phyloP scores from a whole-genome alignment of 2,329 filamentous ascomycete genomes.

The Grosmannia serpens region DNA sequence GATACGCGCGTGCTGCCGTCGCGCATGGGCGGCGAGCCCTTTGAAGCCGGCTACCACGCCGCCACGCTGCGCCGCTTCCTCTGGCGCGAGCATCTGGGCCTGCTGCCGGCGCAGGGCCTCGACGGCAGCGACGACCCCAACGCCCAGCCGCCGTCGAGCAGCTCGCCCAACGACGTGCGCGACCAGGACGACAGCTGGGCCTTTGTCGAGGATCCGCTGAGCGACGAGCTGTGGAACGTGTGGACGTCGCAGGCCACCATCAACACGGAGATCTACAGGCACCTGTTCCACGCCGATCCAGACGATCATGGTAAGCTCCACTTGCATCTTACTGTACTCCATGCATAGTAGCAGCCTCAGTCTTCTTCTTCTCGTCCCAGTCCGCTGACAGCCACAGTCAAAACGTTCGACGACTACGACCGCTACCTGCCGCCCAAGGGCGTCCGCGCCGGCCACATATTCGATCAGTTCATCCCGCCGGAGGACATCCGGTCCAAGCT shows the following conservation, averaged over 20 bases:
- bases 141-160: slow-evolving; percentile 57
- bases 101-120: slow-evolving; percentile 63
- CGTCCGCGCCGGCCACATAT: slow-evolving; percentile 76
- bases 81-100: slow-evolving; percentile 83
- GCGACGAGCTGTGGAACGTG: slow-evolving; percentile 52
- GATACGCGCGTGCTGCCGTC: slow-evolving; percentile 62
- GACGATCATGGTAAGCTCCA: slow-evolving; percentile 59
- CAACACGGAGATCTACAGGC: slow-evolving; percentile 67
- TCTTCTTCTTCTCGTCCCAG: background rate
- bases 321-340: background rate
- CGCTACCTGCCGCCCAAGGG: slow-evolving; percentile 58
- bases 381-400: slow-evolving; percentile 37
- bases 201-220: slow-evolving; percentile 60
- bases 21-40: slow-evolving; percentile 68
- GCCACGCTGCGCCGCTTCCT: slow-evolving; percentile 72
- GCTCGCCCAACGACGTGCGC: slow-evolving; percentile 52
- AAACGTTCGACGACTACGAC: slow-evolving; percentile 84
- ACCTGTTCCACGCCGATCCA: slow-evolving; percentile 77
- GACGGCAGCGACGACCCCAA: slow-evolving; percentile 60
- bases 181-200: slow-evolving; percentile 50
- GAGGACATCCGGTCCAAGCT: slow-evolving; percentile 65
- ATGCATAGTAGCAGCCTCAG: no score
- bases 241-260: slow-evolving; percentile 59
- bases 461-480: slow-evolving; percentile 63
- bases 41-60: slow-evolving; percentile 63